A percentile compares a stretch with the other conserved stretches of the same genome.
Evolutionary conservation across 192 early-diverging fungal genomes (phyloP).

Genomic region (Backusella westeae): DNA sequence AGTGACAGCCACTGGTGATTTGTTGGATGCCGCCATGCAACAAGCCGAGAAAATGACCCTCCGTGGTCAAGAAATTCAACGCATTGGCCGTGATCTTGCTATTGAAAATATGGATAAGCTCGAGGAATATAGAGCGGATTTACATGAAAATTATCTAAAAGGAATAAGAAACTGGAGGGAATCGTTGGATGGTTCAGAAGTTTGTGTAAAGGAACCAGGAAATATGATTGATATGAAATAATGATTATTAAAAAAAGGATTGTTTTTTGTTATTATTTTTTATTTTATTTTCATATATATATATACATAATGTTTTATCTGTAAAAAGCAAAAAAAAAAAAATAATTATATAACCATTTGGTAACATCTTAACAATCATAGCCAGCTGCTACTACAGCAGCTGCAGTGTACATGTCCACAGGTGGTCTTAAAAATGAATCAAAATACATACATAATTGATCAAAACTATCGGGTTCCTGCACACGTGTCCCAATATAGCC

Average conservation of each 20-base stretch:
- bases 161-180: slow-evolving; percentile 30
- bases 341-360: no score
- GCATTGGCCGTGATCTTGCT: slow-evolving; percentile 32
- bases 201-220: slow-evolving; percentile 1
- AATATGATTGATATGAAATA: slow-evolving; percentile 4
- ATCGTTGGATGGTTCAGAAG: not conserved
- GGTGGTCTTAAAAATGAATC: slow-evolving; percentile 21
- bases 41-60: slow-evolving; percentile 38
- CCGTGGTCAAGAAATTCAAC: slow-evolving; percentile 34
- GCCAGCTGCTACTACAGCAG: slow-evolving; percentile 22
- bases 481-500: slow-evolving; percentile 28
- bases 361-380: slow-evolving; percentile 11
- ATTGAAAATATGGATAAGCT: slow-evolving; percentile 34
- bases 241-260: not conserved
- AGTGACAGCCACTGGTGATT: slow-evolving; percentile 49
- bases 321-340: no score
- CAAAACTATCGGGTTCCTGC: slow-evolving; percentile 3
- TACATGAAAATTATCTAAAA: slow-evolving; percentile 33
- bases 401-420: slow-evolving; percentile 23
- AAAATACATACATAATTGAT: slow-evolving; percentile 21
- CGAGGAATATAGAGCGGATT: slow-evolving; percentile 29
- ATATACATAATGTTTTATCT: not conserved
- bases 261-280: not conserved
- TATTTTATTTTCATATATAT: not conserved
- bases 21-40: slow-evolving; percentile 46